Evolutionary conservation across 1,284 basidiomycete species (phyloP).

Genomic region (Rhodotorula mucilaginosa): DNA sequence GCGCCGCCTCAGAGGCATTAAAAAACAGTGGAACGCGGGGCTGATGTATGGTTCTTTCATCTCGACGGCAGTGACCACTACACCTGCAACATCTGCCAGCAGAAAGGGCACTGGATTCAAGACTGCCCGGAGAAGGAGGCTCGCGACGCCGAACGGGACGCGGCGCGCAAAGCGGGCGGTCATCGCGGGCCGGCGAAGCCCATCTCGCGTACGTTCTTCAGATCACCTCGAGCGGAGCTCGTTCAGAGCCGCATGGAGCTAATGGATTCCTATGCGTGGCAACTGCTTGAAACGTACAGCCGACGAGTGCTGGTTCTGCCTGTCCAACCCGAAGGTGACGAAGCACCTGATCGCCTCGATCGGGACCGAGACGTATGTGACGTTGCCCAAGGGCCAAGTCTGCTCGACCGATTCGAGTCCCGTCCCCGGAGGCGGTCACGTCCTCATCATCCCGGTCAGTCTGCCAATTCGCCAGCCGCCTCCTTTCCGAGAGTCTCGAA

Average conservation of each 20-base stretch:
- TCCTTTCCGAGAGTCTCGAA: neutral
- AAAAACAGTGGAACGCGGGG: too few species aligned
- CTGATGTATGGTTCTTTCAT: neutral
- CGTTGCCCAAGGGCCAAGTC: conserved; percentile 90
- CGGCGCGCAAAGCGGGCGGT: conserved; percentile 43
- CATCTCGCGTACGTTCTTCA: conserved; percentile 63
- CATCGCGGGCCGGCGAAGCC: conserved; percentile 58
- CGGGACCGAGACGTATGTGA: conserved; percentile 86
- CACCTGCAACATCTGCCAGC: conserved; percentile 39
- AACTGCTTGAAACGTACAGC: conserved; percentile 53
- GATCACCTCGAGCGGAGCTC: neutral
- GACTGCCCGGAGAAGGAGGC: conserved; percentile 65
- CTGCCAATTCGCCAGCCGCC: neutral
- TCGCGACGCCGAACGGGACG: conserved; percentile 29
- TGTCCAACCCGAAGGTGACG: conserved; percentile 83
- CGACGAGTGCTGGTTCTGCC: conserved; percentile 91
- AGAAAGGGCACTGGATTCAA: conserved; percentile 67
- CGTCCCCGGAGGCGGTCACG: conserved; percentile 89
- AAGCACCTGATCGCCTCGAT: conserved; percentile 94
- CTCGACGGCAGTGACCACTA: conserved; percentile 31
- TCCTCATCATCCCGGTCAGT: conserved; percentile 56
- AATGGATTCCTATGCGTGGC: too few species aligned
- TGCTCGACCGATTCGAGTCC: conserved; percentile 50
- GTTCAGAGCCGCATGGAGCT: too few species aligned
- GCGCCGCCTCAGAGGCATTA: neutral